phyloP scores from a whole-genome alignment of 805 yeast species.

The Wickerhamomyces xylosicus region DNA sequence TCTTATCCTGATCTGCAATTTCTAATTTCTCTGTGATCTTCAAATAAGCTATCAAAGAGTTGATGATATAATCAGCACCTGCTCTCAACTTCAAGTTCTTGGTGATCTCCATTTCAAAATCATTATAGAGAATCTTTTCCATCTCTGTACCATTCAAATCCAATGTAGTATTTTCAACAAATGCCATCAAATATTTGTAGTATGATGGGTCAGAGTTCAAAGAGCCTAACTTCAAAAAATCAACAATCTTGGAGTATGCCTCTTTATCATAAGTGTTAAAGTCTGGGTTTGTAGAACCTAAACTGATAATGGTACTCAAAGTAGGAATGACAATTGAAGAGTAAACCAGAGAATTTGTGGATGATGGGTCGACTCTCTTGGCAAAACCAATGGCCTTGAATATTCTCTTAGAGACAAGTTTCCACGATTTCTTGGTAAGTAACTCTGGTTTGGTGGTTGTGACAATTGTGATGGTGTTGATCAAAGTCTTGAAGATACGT shows the following conservation, averaged over 20 bases:
- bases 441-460: slow-evolving; percentile 14
- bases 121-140: slow-evolving; percentile 20
- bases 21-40: slow-evolving; percentile 9
- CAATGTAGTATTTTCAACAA: slow-evolving; percentile 11
- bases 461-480: slow-evolving; percentile 27
- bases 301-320: slow-evolving; percentile 32
- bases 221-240: slow-evolving; percentile 41
- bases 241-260: slow-evolving; percentile 32
- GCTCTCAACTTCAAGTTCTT: slow-evolving; percentile 22
- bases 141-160: slow-evolving; percentile 6
- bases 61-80: slow-evolving; percentile 21
- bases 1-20: background rate
- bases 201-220: slow-evolving; percentile 42
- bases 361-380: slow-evolving; percentile 13
- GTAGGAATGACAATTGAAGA: slow-evolving; percentile 38
- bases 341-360: slow-evolving; percentile 30
- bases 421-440: slow-evolving; percentile 19
- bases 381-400: slow-evolving; percentile 24
- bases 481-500: slow-evolving; percentile 30
- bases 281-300: slow-evolving; percentile 35
- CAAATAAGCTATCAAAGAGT: slow-evolving; percentile 22
- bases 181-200: slow-evolving; percentile 23
- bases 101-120: slow-evolving; percentile 18
- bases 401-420: slow-evolving; percentile 21
- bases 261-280: slow-evolving; percentile 48